Evolutionary conservation across 2,329 filamentous ascomycete genomes (phyloP), one percentile per base, ranked within the genome.

Genomic region (Pseudocercospora pini-densiflorae): DNA sequence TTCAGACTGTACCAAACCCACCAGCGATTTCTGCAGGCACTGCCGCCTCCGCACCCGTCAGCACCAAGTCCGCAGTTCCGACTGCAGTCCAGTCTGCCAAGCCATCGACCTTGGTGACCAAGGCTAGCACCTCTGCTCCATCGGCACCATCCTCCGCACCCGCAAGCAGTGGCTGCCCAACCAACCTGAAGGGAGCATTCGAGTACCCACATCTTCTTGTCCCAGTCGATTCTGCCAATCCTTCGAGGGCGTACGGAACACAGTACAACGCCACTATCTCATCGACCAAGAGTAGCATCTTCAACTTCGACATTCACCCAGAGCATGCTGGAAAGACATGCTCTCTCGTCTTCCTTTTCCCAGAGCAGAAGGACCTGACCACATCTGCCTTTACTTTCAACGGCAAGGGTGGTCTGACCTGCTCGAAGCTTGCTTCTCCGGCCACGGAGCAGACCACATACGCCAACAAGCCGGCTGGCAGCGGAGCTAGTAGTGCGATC

Each of bases 251-350:
- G 0, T 78, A 79, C 54, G 88, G 88, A 5, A 87, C 84, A 1
- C 83, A 82, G 0, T 86, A 81, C 79, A 85, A 86, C 68, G 88
- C 87, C 62, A 83, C 83, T 10, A 80, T 90, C 55, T 85, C 84
- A 9, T 78, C 82, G 21, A 81, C 79, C 64, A 77, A 85, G 54
- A 85, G 85, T 16, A 85, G 85, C 16, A 85, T 91, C 73, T 91
- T 89, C 84, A 90, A 90, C 81, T 92, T 92, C 78, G 88, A 90
- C 73, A 86, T 92, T 47, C 86, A 85, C 0, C 68, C 78, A 4
- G 77, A 78, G 3, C 82, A 87, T 71, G 71, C 80, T 5, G 86
- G 86, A 70, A 86, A 87, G 78, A 86, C 79, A 6, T 92, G 90
- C 80, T 85, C 83, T 61, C 80, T 91, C 7, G 80, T 89, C 64